phyloP scores from a whole-genome alignment of 441 rosid genomes.

The Eutrema salsugineum region DNA sequence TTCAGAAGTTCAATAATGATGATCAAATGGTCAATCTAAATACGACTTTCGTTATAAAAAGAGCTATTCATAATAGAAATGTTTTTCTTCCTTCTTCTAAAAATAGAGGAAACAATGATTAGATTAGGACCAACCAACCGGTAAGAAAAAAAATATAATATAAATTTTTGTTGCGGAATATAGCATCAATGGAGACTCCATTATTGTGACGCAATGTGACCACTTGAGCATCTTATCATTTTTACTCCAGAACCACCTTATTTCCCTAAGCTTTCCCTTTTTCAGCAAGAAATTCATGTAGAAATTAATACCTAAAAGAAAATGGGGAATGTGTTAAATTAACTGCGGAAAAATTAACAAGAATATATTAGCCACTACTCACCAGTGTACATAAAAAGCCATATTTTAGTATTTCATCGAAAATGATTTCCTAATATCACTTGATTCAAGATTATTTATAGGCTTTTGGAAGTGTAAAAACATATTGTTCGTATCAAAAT shows the following conservation, averaged over 20 bases:
- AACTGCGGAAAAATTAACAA: neutral
- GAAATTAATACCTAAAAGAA: neutral
- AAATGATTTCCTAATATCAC: neutral
- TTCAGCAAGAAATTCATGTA: neutral
- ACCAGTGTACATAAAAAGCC: neutral
- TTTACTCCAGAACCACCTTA: conserved; percentile 5
- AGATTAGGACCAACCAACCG: conserved; percentile 15
- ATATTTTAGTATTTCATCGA: neutral
- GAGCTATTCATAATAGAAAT: neutral
- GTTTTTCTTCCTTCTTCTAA: neutral
- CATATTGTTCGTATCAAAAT: neutral
- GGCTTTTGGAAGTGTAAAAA: neutral
- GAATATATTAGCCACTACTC: neutral
- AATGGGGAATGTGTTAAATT: too few relatives aligned
- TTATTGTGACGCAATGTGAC: conserved; percentile 33
- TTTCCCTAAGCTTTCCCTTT: conserved; percentile 14
- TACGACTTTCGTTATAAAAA: neutral
- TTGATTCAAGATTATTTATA: neutral
- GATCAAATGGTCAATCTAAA: neutral
- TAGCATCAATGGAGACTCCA: conserved; percentile 14
- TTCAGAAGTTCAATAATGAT: too few relatives aligned
- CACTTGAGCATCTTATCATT: conserved; percentile 37
- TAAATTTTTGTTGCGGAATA: conserved; percentile 5
- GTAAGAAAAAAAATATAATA: neutral
- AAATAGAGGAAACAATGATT: conserved; percentile 10